Conservation (phyloP, 805 yeast species). For the Deakozyma indianensis region DNA sequence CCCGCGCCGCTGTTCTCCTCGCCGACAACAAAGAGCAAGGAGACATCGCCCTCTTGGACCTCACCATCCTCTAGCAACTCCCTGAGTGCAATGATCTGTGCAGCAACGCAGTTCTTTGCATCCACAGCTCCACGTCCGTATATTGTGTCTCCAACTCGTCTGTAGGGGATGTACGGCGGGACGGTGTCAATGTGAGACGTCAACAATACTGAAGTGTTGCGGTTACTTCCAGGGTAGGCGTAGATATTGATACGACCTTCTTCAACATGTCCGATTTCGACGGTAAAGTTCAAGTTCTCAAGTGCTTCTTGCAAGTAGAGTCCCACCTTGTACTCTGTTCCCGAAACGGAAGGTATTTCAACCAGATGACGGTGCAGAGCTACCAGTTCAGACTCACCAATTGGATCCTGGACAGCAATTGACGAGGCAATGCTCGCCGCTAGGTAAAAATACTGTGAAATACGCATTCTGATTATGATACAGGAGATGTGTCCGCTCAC, state of each 20-base stretch:
- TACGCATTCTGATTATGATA: no score
- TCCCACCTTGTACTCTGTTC: slow-evolving; percentile 26
- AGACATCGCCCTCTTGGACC: slow-evolving; percentile 40
- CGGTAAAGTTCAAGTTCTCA: slow-evolving; percentile 32
- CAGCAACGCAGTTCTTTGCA: slow-evolving; percentile 49
- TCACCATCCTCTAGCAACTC: slow-evolving; percentile 33
- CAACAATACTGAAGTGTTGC: slow-evolving; percentile 35
- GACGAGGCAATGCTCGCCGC: neutral
- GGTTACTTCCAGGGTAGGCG: slow-evolving; percentile 35
- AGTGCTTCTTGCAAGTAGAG: slow-evolving; percentile 27
- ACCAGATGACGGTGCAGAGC: slow-evolving; percentile 24
- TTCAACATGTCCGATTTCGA: slow-evolving; percentile 29
- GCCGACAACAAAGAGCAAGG: slow-evolving; percentile 57
- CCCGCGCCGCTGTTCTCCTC: slow-evolving; percentile 62
- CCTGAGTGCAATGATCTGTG: slow-evolving; percentile 51
- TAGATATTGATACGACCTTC: slow-evolving; percentile 35
- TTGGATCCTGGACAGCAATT: neutral
- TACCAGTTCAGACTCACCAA: neutral
- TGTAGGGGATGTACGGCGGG: slow-evolving; percentile 47
- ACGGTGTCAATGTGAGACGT: slow-evolving; percentile 64
- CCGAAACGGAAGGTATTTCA: slow-evolving; percentile 23
- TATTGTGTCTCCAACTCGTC: slow-evolving; percentile 47
- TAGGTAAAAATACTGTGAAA: neutral
- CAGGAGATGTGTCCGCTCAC: no score
- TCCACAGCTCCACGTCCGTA: slow-evolving; percentile 69